Base-by-base conservation (phyloP, 768 basidiomycete genomes). In the Cytidiella melzeri region DNA sequence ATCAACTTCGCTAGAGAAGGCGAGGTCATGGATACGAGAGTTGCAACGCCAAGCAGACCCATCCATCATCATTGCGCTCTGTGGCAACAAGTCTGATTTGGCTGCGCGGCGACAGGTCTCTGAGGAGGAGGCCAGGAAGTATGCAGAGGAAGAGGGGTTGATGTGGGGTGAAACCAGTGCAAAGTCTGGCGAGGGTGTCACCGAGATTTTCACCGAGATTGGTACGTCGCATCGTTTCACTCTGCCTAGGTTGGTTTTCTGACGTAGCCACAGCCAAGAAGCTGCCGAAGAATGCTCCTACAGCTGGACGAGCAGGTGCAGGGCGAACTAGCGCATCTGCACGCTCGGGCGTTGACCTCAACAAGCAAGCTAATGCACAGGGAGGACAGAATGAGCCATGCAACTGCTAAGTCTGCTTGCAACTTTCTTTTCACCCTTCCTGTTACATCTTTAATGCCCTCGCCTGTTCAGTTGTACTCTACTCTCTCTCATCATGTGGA, bases 1-100 rank as follows among this genome's bases (percentile, higher is more conserved):
- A 63, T 64, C 85, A 6, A 76, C 91, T 20, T 95, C 94, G 2
- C 80, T 95, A 55, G 91, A 95, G 72, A 96, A 95, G 70, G 95
- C 95, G 24, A 86, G 87, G 58, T 84, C 84, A 55, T 98, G 95
- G 95, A 94, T 98, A 64, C 79, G 88, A 45, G 94, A 97, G 67
- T 81, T 98, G 2, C 93, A 96, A 63, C 91, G 94, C 47, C 94
- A 97, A 70, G 95, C 94, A 49, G 95, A 98, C 65, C 94, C 95
- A 5, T 89, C 86, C 39, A 97, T 96, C 73, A 81, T 95, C 59
- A 95, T 98, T 65, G 88, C 92, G 36, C 82, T 98, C 28, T 95
- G 92, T 51, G 95, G 95, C 42, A 98, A 98, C 77, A 98, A 98
- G 71, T 69, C 83, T 24, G 95, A 98, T 69, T 73, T 97, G 21